A percentile compares a stretch with the other conserved stretches of the same genome.
Conservation (phyloP, 352 stramenopile species). For the Phytophthora citrophthora region DNA sequence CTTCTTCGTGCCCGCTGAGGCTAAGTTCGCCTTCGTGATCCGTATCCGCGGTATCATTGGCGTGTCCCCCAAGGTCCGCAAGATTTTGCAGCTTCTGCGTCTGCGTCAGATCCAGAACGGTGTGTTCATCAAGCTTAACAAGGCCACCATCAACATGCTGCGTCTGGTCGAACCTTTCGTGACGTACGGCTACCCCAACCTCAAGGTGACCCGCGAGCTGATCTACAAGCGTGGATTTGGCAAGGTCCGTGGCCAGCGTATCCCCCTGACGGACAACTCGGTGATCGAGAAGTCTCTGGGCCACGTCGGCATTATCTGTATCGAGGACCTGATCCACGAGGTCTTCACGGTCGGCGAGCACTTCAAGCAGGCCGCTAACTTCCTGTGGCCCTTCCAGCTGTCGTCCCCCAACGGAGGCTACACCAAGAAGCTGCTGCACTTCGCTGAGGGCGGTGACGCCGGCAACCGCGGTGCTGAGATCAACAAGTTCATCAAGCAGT, state of each 20-base stretch:
- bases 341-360: constrained; percentile 98
- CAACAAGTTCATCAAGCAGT: constrained; percentile 95
- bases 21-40: constrained; percentile 98
- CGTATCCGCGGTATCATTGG: constrained; percentile 99
- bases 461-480: constrained; percentile 94
- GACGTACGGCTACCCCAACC: constrained; percentile 98
- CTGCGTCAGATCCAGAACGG: constrained; percentile 99
- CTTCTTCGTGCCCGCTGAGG: constrained; percentile 97
- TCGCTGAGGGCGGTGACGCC: constrained; percentile 93
- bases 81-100: constrained; percentile 99
- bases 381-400: constrained; percentile 99
- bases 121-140: constrained; percentile 99
- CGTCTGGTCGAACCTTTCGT: constrained; percentile 98
- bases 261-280: constrained; percentile 97
- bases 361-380: constrained; percentile 99
- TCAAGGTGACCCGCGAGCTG: constrained; percentile 97
- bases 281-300: constrained; percentile 97
- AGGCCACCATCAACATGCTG: constrained; percentile 99
- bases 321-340: constrained; percentile 99
- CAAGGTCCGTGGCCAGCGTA: constrained; percentile 98
- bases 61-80: constrained; percentile 92
- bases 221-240: constrained; percentile 99
- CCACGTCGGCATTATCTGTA: constrained; percentile 97
- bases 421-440: constrained; percentile 95
- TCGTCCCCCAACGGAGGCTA: constrained; percentile 96